Percentiles rank a stretch among this genome's conserved stretches.
Conservation (phyloP, 257 asterid species). For the Nicotiana sylvestris region DNA sequence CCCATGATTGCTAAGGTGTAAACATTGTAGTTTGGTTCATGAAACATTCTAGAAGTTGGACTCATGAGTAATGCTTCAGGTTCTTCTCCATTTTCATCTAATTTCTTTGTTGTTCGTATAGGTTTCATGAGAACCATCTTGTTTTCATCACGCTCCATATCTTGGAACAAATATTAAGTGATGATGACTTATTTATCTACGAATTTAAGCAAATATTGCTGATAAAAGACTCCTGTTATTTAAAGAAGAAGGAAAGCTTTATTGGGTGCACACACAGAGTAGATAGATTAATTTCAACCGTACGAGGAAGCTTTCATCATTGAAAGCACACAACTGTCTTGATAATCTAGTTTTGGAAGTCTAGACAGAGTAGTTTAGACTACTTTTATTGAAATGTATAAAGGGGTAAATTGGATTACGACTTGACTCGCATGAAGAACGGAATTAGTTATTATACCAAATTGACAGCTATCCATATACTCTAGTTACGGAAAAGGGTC, state of each 20-base stretch:
- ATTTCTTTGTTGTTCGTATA: not conserved
- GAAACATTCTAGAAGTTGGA: slow-evolving; percentile 4
- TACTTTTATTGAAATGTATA: too few relatives aligned
- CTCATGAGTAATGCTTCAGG: not conserved
- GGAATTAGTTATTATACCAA: too few relatives aligned
- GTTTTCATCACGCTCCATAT: not conserved
- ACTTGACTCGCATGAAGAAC: too few relatives aligned
- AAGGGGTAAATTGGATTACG: too few relatives aligned
- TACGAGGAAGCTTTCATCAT: not conserved
- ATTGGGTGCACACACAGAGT: not conserved
- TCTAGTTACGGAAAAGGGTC: too few relatives aligned
- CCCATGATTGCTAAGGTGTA: slow-evolving; percentile 6
- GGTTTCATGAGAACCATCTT: not conserved
- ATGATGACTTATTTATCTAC: not conserved
- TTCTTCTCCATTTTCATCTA: not conserved
- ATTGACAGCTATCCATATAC: too few relatives aligned
- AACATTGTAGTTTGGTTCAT: not conserved
- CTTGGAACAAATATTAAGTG: not conserved
- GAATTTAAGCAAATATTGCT: not conserved
- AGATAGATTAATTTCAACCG: not conserved
- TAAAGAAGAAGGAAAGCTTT: not conserved
- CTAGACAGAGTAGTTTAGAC: too few relatives aligned
- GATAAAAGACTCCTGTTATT: not conserved
- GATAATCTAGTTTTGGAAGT: not conserved
- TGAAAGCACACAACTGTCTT: not conserved